Evolutionary conservation across 495 filamentous ascomycete genomes (phyloP), one percentile per base, ranked within the genome.

Genomic region (Annulohypoxylon bovei): DNA sequence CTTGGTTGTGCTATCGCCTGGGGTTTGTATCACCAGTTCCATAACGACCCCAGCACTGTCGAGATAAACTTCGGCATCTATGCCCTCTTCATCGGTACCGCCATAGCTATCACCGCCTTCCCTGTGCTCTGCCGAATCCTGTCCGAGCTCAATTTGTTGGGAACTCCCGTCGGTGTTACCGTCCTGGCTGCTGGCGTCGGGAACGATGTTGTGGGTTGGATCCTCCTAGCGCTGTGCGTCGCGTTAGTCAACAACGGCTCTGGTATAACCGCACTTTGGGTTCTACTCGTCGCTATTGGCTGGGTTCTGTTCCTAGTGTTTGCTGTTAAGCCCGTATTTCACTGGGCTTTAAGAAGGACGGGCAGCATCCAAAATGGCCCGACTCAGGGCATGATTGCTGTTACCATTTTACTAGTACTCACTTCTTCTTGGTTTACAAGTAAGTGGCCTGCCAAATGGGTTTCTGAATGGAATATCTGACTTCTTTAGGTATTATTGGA

Each of bases 131-230:
- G 95, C 75, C 92, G 95, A 66, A 99, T 99, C 65, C 81, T 99
- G 64, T 94, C 92, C 5, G 95, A 98, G 80, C 84, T 98, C 67
- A 97, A 98, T 68, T 83, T 99, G 52, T 88, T 99, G 12, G 82
- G 86, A 35, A 95, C 93, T 2, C 84, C 90, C 7, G 95, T 98
- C 14, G 95, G 95, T 66, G 88, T 97, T 30, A 96, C 96, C 44
- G 92, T 95, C 28, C 83, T 99, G 14, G 95, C 95, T 12, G 95
- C 95, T 8, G 95, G 95, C 33, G 94, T 98, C 30, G 94, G 94
- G 8, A 99, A 99, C 68, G 95, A 99, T 74, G 94, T 98, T 22
- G 88, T 93, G 8, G 95, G 95, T 39, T 99, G 95, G 95, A 89
- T 99, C 68, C 82, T 99, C 27, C 89, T 99, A 6, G 95, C 95